Evolutionary conservation across 148 eudicot genomes (phyloP), one percentile per base, ranked within the genome.

Genomic region (Chenopodium suecicum): DNA sequence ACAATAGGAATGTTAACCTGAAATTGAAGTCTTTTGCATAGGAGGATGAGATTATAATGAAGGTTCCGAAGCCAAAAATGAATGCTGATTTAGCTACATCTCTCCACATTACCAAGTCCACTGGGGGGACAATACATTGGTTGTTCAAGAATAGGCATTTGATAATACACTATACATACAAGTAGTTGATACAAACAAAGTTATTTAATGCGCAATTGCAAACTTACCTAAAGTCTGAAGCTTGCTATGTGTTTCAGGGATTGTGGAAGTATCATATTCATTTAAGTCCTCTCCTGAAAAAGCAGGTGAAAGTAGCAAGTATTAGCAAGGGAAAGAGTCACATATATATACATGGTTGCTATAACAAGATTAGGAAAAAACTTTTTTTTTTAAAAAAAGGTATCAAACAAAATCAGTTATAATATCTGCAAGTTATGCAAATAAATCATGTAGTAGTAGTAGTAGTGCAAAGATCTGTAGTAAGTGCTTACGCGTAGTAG

Each of bases 81-180:
- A 92, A 91, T 88, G 96, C 89, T 66, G 93, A 89, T 88, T 77
- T 92, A 12, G 96, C 89, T 81, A 78, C 85, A 71, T 92, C 93
- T 83, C 80, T 90, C 96, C 96, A 92, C 92, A 90, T 90, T 22
- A 90, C 87, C 44, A 92, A 72, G 81, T 92, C 96, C 87, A 90
- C 93, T 92, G 90, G 79, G 25, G 25, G 16, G 78, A 60, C 25
- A 63, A 27, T 3, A 4, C 9, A 67, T 25, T 25, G 9, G 62
- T 17, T 56, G 22, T 12, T 56, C 16, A 56, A 56, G 62, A 56
- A 13, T 50, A 50, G 54, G 54, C 23, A 20, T 19, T 70, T 37
- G 13, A 67, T 67, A 29, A 27, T 16, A 4, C n/a, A 69, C 34
- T 31, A 34, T 64, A n/a, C 25, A 64, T 64, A 69, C 19, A 37